Conservation (phyloP, 2,329 filamentous ascomycete genomes). For the Claviceps sp. region DNA sequence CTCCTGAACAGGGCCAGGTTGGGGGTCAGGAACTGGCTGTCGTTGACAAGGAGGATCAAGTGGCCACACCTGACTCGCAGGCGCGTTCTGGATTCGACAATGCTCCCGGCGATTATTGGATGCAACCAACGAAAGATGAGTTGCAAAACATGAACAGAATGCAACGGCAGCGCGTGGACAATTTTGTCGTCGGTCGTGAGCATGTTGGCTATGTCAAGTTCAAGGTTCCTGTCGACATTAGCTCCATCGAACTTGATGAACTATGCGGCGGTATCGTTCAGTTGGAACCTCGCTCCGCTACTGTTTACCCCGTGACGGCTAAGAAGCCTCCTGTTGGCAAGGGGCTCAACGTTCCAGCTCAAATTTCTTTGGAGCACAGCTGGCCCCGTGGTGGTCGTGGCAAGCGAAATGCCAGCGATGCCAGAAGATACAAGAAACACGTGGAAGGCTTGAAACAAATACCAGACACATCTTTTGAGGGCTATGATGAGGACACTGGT, state of each 20-base stretch:
- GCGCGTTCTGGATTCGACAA: constrained; percentile 22
- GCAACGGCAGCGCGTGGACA: constrained; percentile 59
- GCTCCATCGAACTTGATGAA: constrained; percentile 63
- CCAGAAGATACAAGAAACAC: constrained; percentile 66
- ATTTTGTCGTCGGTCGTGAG: constrained; percentile 71
- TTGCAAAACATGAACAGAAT: constrained; percentile 68
- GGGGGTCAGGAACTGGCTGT: constrained; percentile 65
- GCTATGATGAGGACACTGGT: constrained; percentile 67
- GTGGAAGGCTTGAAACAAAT: constrained; percentile 69
- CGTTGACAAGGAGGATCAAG: constrained; percentile 56
- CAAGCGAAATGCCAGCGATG: constrained; percentile 38
- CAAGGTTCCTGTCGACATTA: constrained; percentile 70
- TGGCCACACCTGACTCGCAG: constrained; percentile 16
- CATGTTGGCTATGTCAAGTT: constrained; percentile 75
- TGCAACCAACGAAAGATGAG: constrained; percentile 61
- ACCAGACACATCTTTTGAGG: constrained; percentile 65
- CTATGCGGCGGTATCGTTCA: constrained; percentile 65
- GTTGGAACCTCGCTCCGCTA: constrained; percentile 65
- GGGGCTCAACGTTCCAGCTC: constrained; percentile 82
- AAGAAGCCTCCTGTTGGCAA: constrained; percentile 77
- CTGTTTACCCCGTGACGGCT: constrained; percentile 66
- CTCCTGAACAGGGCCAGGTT: constrained; percentile 56
- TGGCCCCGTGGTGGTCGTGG: constrained; percentile 61
- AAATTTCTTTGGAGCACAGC: constrained; percentile 79
- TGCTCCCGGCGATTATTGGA: constrained; percentile 72